Evolutionary conservation across 2,329 filamentous ascomycete species (phyloP).

Genomic region (Fusarium sp.): DNA sequence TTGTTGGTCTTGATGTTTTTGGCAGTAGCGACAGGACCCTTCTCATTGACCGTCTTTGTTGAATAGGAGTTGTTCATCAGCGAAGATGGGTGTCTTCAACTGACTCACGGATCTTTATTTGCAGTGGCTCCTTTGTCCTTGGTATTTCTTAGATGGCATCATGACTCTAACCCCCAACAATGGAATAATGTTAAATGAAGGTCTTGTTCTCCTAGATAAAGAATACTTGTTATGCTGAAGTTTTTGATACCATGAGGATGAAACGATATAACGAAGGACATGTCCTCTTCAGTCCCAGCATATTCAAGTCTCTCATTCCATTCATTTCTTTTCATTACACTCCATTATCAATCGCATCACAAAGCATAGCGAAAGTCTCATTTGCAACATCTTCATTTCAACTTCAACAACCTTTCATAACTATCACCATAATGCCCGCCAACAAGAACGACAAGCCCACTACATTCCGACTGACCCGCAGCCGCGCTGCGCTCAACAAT

Average conservation of each 20-base stretch:
- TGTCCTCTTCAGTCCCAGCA: neutral
- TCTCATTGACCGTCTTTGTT: constrained; percentile 3
- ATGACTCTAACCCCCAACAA: constrained; percentile 6
- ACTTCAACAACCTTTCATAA: constrained; percentile 7
- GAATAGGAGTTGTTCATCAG: neutral
- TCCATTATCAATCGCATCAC: neutral
- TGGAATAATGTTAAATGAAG: neutral
- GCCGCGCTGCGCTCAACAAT: constrained; percentile 37
- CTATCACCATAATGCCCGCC: constrained; percentile 14
- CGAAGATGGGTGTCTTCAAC: neutral
- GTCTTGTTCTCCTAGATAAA: constrained; percentile 11
- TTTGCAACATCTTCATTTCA: neutral
- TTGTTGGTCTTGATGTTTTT: neutral
- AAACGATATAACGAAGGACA: constrained; percentile 15
- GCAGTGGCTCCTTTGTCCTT: neutral
- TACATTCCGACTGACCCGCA: constrained; percentile 37
- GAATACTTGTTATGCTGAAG: constrained; percentile 4
- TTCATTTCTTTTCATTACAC: neutral
- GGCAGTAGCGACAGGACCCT: neutral
- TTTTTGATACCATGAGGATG: too few relatives aligned
- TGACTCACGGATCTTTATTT: neutral
- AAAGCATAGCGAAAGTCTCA: constrained; percentile 3
- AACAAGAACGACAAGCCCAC: neutral
- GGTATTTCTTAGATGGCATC: too few relatives aligned
- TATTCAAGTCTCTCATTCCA: neutral